phyloP scores from a whole-genome alignment of 2,329 filamentous ascomycete genomes.

The Aspergillus sp. region DNA sequence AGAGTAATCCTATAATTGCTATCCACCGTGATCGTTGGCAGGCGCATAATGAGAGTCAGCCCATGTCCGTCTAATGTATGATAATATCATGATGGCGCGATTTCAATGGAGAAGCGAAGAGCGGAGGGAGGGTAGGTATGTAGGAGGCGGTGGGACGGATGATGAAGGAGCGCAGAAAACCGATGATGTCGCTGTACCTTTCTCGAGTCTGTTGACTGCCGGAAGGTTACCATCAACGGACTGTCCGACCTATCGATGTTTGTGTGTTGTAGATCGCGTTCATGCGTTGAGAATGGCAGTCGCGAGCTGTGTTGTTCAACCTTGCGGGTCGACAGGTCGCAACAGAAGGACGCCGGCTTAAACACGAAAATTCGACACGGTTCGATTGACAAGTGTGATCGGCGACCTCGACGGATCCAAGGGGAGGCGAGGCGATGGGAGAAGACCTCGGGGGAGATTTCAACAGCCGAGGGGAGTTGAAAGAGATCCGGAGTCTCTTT shows the following conservation, averaged over 20 bases:
- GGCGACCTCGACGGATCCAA: background rate
- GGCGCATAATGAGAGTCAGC: constrained; percentile 23
- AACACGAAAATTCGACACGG: background rate
- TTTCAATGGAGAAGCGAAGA: constrained; percentile 6
- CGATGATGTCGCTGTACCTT: constrained; percentile 17
- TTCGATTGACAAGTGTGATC: background rate
- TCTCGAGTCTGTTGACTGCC: background rate
- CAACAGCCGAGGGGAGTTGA: background rate
- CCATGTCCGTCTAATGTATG: constrained; percentile 7
- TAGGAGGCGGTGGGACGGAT: constrained; percentile 8
- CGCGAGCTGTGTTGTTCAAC: background rate
- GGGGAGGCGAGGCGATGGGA: background rate
- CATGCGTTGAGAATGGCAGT: background rate
- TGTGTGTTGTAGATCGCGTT: background rate
- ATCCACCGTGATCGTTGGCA: constrained; percentile 17
- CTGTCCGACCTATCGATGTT: background rate
- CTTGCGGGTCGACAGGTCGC: background rate
- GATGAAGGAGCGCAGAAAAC: background rate
- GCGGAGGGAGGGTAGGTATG: constrained; percentile 2
- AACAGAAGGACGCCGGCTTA: background rate
- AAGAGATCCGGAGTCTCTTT: background rate
- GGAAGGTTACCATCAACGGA: background rate
- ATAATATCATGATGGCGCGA: constrained; percentile 7
- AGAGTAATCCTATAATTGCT: constrained; percentile 17
- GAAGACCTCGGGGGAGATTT: background rate